Base-by-base conservation (phyloP, 495 filamentous ascomycete genomes). In the Umbilicaria muhlenbergii region DNA sequence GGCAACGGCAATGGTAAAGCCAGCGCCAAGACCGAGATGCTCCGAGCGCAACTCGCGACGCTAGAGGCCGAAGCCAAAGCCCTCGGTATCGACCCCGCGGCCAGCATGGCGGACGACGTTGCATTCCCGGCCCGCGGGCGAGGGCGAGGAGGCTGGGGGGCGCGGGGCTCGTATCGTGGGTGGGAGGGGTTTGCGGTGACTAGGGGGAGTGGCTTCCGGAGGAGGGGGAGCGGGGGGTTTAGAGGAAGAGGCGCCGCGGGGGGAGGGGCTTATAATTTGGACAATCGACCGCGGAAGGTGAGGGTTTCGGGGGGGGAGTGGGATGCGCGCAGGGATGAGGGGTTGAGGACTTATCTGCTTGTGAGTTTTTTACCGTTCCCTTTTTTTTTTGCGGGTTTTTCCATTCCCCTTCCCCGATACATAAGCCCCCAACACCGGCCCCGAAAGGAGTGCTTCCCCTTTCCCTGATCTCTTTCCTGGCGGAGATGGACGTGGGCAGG, bases 21-120 rank as follows among this genome's bases (percentile, higher is more conserved):
- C n/a, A 75, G 59, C 48, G 62, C 71, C 2, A 69, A 76, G 45
- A 83, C 78, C 1, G 73, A 75, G 24, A 70, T 78, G 8, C 66
- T 95, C 18, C 76, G 79, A 41, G 83, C 81, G 1, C 81, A 94
- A 54, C 60, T 98, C 14, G 85, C 85, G 2, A 74, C 73, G 7
- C 64, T 98, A 16, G 81, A 95, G 58, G 83, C 80, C 8, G 89
- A 96, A 60, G 91, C 91, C 0, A 73, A 79, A 53, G 75, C 68
- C 19, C 62, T 94, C 11, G 88, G 88, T 7, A 68, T 94, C 33
- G 80, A 92, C 43, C 60, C 69, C 15, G 49, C n/a, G n/a, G n/a
- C 61, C 1, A 63, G 70, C 14, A 39, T 52, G n/a, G 53, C 60
- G 15, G 39, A 52, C 19, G 36, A 47, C 37, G 54, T 51, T 37